phyloP scores from a whole-genome alignment of 2,329 filamentous ascomycete species.

The Sphaerostilbella broomeana region DNA sequence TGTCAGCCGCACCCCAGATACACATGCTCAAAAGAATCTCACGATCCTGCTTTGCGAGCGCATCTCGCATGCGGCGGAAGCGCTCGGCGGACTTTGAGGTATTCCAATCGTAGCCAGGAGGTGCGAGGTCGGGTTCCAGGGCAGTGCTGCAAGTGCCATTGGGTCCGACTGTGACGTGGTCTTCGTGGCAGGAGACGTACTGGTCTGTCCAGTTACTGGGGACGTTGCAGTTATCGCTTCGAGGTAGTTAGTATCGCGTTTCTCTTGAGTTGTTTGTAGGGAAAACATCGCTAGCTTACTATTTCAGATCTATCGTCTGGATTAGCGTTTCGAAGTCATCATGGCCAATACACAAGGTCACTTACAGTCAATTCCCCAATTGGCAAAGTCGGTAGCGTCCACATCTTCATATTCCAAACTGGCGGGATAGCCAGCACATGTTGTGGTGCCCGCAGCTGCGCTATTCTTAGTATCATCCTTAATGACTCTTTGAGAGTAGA shows the following conservation, averaged over 20 bases:
- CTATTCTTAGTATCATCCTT: constrained; percentile 1
- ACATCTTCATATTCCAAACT: constrained; percentile 49
- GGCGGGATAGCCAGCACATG: constrained; percentile 31
- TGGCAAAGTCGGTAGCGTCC: constrained; percentile 51
- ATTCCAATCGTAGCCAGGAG: constrained; percentile 19
- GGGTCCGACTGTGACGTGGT: constrained; percentile 10
- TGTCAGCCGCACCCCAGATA: constrained; percentile 46
- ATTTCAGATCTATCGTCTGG: constrained; percentile 12
- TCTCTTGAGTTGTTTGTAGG: neutral
- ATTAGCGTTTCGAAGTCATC: neutral
- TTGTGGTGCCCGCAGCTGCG: constrained; percentile 16
- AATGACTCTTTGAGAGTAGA: neutral
- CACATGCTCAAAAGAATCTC: constrained; percentile 47
- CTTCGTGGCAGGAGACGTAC: constrained; percentile 23
- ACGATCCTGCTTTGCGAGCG: constrained; percentile 36
- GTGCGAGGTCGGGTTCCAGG: constrained; percentile 10
- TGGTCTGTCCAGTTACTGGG: constrained; percentile 31
- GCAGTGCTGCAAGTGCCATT: constrained; percentile 13
- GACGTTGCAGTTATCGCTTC: constrained; percentile 44
- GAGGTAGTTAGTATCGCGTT: constrained; percentile 3
- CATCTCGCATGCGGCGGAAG: constrained; percentile 46
- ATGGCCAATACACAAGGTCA: neutral
- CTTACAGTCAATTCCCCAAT: constrained; percentile 52
- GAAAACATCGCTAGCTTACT: constrained; percentile 3
- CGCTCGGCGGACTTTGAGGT: constrained; percentile 31